Conservation (phyloP, 169 alveolate genomes). For the Neospora caninum region DNA sequence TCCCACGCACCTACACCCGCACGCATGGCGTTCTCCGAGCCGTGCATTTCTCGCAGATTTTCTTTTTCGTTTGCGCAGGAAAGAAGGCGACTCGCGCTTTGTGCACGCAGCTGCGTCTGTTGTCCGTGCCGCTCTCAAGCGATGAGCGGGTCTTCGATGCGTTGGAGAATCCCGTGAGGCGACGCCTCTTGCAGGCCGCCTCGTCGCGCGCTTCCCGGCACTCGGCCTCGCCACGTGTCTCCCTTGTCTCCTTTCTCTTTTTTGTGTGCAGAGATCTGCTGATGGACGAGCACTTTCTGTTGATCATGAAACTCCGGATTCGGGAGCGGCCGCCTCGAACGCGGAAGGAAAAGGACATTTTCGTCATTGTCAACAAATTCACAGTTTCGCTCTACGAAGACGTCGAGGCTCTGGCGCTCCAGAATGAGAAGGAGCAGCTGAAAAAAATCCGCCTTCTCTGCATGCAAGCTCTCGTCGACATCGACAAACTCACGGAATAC, state of each 20-base stretch:
- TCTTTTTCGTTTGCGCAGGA: no score
- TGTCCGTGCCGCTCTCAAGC: no score
- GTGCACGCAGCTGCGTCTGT: no score
- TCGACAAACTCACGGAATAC: slow-evolving; percentile 68
- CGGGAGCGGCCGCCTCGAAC: slow-evolving; percentile 32
- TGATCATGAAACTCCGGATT: slow-evolving; percentile 11
- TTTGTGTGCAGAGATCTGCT: slow-evolving; percentile 8
- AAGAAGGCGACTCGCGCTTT: no score
- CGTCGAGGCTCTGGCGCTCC: slow-evolving; percentile 64
- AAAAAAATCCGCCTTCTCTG: slow-evolving; percentile 73
- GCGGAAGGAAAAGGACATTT: slow-evolving; percentile 63
- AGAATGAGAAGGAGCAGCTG: slow-evolving; percentile 73
- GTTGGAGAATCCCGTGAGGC: no score
- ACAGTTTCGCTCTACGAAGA: slow-evolving; percentile 75
- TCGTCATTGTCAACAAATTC: slow-evolving; percentile 57
- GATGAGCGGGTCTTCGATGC: no score
- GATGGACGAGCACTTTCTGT: slow-evolving; percentile 1
- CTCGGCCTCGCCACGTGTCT: no score
- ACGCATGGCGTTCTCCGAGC: no score
- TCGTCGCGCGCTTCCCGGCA: no score
- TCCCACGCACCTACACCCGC: no score
- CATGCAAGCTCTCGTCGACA: slow-evolving; percentile 72
- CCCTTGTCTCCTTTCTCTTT: not conserved
- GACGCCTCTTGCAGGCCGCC: no score
- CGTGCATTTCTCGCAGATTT: no score